Conservation (phyloP, 2,329 filamentous ascomycete species). For the Cytospora chrysosperma region DNA sequence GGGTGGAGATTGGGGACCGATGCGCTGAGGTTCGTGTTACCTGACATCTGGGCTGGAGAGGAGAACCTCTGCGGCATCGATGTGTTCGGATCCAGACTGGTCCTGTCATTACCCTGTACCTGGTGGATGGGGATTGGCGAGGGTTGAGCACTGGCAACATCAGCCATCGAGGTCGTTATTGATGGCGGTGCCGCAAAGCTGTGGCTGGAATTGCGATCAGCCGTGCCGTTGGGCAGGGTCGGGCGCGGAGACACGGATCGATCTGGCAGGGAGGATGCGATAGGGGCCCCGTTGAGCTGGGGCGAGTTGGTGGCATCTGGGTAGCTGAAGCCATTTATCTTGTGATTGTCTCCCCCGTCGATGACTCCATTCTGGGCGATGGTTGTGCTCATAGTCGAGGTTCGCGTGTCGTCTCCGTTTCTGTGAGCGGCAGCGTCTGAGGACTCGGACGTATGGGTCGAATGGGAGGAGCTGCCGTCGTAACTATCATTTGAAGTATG, state of each 20-base stretch:
- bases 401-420: constrained; percentile 42
- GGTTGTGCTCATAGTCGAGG: constrained; percentile 47
- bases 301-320: constrained; percentile 27
- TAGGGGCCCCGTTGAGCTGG: constrained; percentile 28
- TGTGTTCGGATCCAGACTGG: constrained; percentile 26
- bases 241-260: constrained; percentile 27
- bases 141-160: constrained; percentile 32
- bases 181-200: constrained; percentile 33
- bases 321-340: constrained; percentile 37
- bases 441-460: constrained; percentile 51
- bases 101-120: constrained; percentile 8
- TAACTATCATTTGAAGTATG: constrained; percentile 52
- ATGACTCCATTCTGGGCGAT: constrained; percentile 57
- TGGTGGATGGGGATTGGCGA: constrained; percentile 25
- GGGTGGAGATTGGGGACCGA: constrained; percentile 50
- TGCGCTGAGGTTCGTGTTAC: constrained; percentile 38
- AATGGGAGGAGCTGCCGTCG: constrained; percentile 54
- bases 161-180: constrained; percentile 35
- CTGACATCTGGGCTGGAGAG: constrained; percentile 57
- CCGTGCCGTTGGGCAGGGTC: constrained; percentile 25
- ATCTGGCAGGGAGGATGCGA: constrained; percentile 30
- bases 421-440: constrained; percentile 46
- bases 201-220: constrained; percentile 31
- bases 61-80: constrained; percentile 58
- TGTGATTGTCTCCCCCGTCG: constrained; percentile 31